Evolutionary conservation across 1,139 yeast genomes (phyloP), one percentile per base, ranked within the genome.

Genomic region (Nematodospora anomalae): DNA sequence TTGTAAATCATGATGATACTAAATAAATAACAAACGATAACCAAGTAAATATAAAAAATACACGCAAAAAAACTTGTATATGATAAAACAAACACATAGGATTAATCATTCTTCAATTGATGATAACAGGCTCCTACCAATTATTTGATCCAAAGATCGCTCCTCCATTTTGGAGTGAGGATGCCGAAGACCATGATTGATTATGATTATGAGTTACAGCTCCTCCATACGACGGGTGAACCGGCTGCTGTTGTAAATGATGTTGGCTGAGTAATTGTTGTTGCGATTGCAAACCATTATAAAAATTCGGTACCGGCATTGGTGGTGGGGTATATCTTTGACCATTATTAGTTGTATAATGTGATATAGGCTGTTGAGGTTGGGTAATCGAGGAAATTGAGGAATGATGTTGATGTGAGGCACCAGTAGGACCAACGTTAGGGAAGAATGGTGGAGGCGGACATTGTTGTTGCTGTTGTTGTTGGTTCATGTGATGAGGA

Each of bases 151-250:
- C 40, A 14, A 30, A 38, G 18, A 37, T 33, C 10, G 34, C 18
- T 3, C 36, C 33, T 11, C 35, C 35, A 21, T 35, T 36, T 12
- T 29, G 35, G 8, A 37, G 38, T 18, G 45, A 36, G 9, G 44
- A 29, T 3, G 41, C 28, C 12, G 45, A 38, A 11, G 45, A 42
- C 45, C 45, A 42, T 3, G 45, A 42, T 4, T 32, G 39, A 25
- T 34, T 42, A 16, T 39, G 43, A 4, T 41, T 28, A 24, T 42
- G 42, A 20, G 36, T 25, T 9, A 16, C 14, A 11, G 6, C 11
- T 8, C 30, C 30, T 10, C 13, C 21, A 34, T 14, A 26, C 7
- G 16, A 20, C 7, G 32, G 15, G 15, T 16, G 25, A 15, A 12
- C 23, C 4, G 15, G 18, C 13, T 30, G 37, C n/a, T 24, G 38